These are phyloP conservation scores for Tuber magnatum DNA, from an alignment of 495 filamentous ascomycete species.

Conservation along the genomic window DNA sequence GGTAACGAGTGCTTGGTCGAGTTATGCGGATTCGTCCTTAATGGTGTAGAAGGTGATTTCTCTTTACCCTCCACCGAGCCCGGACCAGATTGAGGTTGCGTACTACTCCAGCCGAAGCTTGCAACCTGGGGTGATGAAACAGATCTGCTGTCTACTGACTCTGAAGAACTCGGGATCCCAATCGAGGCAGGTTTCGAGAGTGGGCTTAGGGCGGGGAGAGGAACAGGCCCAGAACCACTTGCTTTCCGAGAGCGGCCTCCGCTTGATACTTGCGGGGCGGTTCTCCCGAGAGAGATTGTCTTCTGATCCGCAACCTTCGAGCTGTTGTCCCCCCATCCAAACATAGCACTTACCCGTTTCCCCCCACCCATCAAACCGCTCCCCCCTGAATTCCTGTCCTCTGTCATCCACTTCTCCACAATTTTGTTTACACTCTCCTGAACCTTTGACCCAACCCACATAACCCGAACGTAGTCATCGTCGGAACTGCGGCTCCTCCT, in stretches of 20 bases:
- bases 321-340: slow-evolving; percentile 38
- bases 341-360: slow-evolving; percentile 36
- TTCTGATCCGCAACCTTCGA: slow-evolving; percentile 18
- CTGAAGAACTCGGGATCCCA: slow-evolving; percentile 18
- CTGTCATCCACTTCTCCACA: slow-evolving; percentile 55
- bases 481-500: slow-evolving; percentile 51
- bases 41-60: slow-evolving; percentile 21
- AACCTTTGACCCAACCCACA: slow-evolving; percentile 50
- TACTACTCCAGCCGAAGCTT: slow-evolving; percentile 27
- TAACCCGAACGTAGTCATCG: slow-evolving; percentile 52
- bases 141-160: slow-evolving; percentile 8
- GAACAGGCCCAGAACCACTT: slow-evolving; percentile 1
- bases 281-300: slow-evolving; percentile 2
- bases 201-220: slow-evolving; percentile 4
- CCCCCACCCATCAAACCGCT: slow-evolving; percentile 27
- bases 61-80: slow-evolving; percentile 18
- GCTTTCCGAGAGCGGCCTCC: not conserved
- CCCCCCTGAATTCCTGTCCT: slow-evolving; percentile 45
- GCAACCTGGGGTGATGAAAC: slow-evolving; percentile 18
- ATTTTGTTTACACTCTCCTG: slow-evolving; percentile 51
- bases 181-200: slow-evolving; percentile 10
- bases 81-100: slow-evolving; percentile 17
- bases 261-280: not conserved
- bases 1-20: slow-evolving; percentile 13
- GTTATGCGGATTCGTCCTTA: slow-evolving; percentile 17